Evolutionary conservation across 2,329 filamentous ascomycete genomes (phyloP), one percentile per base, ranked within the genome.

Genomic region (Cladosporium oxysporum): DNA sequence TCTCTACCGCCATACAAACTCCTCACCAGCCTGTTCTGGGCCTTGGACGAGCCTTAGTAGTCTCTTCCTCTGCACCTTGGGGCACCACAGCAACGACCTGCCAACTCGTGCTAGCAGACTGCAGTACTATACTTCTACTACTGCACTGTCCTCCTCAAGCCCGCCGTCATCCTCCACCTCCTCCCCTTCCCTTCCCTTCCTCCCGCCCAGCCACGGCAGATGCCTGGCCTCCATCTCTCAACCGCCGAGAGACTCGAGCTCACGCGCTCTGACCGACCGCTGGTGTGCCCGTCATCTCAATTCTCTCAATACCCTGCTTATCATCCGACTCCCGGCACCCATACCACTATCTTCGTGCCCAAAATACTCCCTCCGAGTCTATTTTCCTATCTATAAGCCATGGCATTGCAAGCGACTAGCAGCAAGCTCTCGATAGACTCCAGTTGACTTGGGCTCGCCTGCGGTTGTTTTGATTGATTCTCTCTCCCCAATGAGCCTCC

Each of bases 201-300:
- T 29, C n/a, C 52, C 31, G 52, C 52, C 52, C 52, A 33, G 52
- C 52, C 52, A 21, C 52, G 52, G 52, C 52, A 21, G 18, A 21
- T 55, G 52, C 52, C 52, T 55, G 28, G 8, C 28, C 52, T 31
- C 31, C 31, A 55, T 55, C 31, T 29, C 52, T 55, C 52, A 31
- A 33, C 52, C 41, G 41, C 41, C 41, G 41, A 21, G 52, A 29
- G 52, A 31, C 28, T 31, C 52, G 52, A 55, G 52, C 52, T 31
- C 52, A 29, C 28, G 52, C 26, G 52, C 52, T 55, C 28, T 55
- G 52, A 33, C 52, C 52, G 52, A 21, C 28, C 52, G 28, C 28
- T 29, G 52, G 52, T 55, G 16, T 33, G 16, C 28, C 52, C n/a
- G 52, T 55, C 52, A 33, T 55, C 52, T 55, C 41, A 55, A 55